Evolutionary conservation across 1,284 basidiomycete species (phyloP).

Genomic region (Cryptococcus deneoformans): DNA sequence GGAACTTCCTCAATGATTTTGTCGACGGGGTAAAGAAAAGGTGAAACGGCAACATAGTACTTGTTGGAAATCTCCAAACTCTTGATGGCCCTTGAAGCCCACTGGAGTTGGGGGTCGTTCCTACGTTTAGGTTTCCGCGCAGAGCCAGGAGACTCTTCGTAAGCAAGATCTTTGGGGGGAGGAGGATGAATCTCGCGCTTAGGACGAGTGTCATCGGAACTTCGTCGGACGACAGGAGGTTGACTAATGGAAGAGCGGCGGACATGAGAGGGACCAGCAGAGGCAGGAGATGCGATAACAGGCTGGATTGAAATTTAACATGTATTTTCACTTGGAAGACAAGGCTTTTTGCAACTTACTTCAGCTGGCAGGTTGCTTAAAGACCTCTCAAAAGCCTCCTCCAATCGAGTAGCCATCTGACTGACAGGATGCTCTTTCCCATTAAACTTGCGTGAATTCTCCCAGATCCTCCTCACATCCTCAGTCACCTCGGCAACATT

Average conservation of each 20-base stretch:
- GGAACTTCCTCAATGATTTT: constrained; percentile 65
- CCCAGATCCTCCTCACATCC: constrained; percentile 83
- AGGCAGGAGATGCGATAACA: constrained; percentile 12
- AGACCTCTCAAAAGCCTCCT: constrained; percentile 83
- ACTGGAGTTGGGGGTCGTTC: constrained; percentile 82
- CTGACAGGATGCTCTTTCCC: constrained; percentile 82
- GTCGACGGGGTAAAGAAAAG: constrained; percentile 94
- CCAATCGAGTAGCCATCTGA: constrained; percentile 73
- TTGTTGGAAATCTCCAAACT: constrained; percentile 75
- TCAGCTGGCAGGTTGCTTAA: constrained; percentile 72
- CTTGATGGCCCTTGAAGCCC: constrained; percentile 64
- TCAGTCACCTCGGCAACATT: constrained; percentile 72
- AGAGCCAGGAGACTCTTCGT: constrained; percentile 59
- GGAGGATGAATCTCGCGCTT: constrained; percentile 98
- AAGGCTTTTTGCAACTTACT: constrained; percentile 54
- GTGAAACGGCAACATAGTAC: constrained; percentile 67
- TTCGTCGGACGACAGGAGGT: constrained; percentile 45
- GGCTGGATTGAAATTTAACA: constrained; percentile 8
- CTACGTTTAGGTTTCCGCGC: constrained; percentile 55
- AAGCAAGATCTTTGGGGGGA: constrained; percentile 84
- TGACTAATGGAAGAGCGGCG: constrained; percentile 43
- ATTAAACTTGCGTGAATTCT: constrained; percentile 89
- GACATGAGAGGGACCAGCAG: constrained; percentile 19
- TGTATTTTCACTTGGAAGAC: background rate
- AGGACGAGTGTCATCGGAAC: constrained; percentile 63